These are phyloP conservation scores for Leccinum sublutescens DNA, from an alignment of 768 basidiomycete genomes.

Conservation along the genomic window DNA sequence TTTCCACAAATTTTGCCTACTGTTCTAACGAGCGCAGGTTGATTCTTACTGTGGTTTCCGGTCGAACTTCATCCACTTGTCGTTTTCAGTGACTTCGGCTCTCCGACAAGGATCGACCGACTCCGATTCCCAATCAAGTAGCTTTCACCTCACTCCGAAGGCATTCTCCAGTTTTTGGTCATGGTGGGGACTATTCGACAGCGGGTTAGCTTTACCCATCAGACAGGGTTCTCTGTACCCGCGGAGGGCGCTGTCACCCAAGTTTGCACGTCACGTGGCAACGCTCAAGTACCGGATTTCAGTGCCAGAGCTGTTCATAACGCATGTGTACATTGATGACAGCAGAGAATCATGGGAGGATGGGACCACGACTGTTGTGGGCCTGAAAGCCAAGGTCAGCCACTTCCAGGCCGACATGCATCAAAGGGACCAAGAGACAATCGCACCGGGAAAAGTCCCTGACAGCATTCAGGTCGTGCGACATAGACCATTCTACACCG, in stretches of 20 bases:
- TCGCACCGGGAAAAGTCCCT: conserved; percentile 53
- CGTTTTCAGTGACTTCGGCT: conserved; percentile 77
- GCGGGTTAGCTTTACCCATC: conserved; percentile 74
- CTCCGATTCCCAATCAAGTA: conserved; percentile 47
- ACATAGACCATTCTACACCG: conserved; percentile 85
- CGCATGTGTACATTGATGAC: conserved; percentile 85
- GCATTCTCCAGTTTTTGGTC: conserved; percentile 87
- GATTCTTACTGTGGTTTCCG: conserved; percentile 86
- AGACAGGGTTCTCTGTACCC: conserved; percentile 86
- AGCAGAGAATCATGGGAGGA: conserved; percentile 75
- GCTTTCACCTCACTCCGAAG: conserved; percentile 82
- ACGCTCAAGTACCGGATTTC: conserved; percentile 89
- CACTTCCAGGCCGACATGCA: conserved; percentile 89
- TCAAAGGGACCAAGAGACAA: conserved; percentile 82
- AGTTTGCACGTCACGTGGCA: conserved; percentile 84
- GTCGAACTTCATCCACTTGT: conserved; percentile 92
- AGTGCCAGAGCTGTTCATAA: conserved; percentile 75
- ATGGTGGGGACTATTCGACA: conserved; percentile 88
- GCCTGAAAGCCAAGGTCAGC: conserved; percentile 80
- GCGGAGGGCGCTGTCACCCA: conserved; percentile 68
- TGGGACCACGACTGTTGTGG: conserved; percentile 77
- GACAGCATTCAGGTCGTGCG: conserved; percentile 58
- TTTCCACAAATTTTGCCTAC: not conserved
- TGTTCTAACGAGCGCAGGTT: conserved; percentile 31
- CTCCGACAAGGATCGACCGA: conserved; percentile 32